Percentiles rank a stretch among this genome's conserved stretches.
Evolutionary conservation across 129 eudicot species (phyloP).

Genomic region (Flaveria robusta): DNA sequence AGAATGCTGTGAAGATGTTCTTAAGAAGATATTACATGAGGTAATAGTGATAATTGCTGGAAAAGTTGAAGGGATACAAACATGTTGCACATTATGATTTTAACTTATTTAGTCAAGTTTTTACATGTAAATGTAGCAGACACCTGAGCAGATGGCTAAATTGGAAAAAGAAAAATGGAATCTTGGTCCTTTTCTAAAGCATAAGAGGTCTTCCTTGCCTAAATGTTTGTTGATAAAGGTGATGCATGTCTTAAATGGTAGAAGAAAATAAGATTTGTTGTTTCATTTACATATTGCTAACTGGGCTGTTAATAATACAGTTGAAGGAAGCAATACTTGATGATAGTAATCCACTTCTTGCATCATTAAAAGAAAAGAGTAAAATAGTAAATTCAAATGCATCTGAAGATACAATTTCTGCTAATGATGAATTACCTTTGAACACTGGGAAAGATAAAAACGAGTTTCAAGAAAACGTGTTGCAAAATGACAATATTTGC

Average conservation of each 20-base stretch:
- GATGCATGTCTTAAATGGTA: conserved; percentile 9
- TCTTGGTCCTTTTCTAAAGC: conserved; percentile 46
- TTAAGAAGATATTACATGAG: conserved; percentile 48
- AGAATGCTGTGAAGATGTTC: conserved; percentile 61
- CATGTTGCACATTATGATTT: not conserved
- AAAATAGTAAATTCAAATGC: conserved; percentile 34
- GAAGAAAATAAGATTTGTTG: conserved; percentile 2
- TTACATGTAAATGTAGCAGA: conserved; percentile 38
- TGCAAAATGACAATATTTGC: conserved; percentile 19
- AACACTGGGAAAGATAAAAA: conserved; percentile 20
- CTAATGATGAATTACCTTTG: conserved; percentile 15
- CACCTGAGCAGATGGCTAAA: conserved; percentile 33
- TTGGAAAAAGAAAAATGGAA: conserved; percentile 51
- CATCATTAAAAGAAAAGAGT: conserved; percentile 61
- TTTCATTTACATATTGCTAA: conserved; percentile 18
- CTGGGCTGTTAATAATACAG: conserved; percentile 39
- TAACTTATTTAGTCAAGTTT: conserved; percentile 3
- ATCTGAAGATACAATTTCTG: conserved; percentile 25
- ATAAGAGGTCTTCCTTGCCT: conserved; percentile 54
- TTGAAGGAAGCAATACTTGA: conserved; percentile 62
- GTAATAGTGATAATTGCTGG: conserved; percentile 27
- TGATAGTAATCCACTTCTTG: conserved; percentile 49
- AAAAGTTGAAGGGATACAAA: not conserved
- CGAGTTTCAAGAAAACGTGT: conserved; percentile 18
- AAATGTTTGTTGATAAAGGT: conserved; percentile 64